These are phyloP conservation scores for Coniella lustricola DNA, from an alignment of 2,329 filamentous ascomycete species.

Conservation along the genomic window DNA sequence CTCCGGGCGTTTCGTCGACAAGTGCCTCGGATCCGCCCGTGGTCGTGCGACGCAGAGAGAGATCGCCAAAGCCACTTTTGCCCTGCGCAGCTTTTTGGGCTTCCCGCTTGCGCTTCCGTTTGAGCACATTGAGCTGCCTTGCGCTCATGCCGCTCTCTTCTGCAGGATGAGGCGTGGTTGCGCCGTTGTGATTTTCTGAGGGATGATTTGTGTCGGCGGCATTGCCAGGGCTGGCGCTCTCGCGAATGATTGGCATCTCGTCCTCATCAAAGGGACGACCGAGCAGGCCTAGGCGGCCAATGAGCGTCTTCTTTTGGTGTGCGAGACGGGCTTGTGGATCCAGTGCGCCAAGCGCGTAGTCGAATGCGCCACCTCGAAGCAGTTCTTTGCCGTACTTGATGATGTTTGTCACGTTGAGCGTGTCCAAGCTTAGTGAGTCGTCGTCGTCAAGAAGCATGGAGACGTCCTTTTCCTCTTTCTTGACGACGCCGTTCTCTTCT, in stretches of 20 bases:
- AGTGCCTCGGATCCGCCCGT: conserved; percentile 55
- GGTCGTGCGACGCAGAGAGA: conserved; percentile 61
- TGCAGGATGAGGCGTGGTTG: conserved; percentile 32
- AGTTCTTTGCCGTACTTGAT: conserved; percentile 78
- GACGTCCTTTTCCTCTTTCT: conserved; percentile 36
- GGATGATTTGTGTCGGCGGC: conserved; percentile 33
- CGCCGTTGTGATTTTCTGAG: conserved; percentile 27
- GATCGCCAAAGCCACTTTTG: conserved; percentile 83
- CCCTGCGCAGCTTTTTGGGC: conserved; percentile 78
- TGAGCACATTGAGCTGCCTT: conserved; percentile 87
- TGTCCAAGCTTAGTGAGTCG: conserved; percentile 63
- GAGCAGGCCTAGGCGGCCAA: conserved; percentile 72
- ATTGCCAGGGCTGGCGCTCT: conserved; percentile 44
- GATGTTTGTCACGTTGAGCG: conserved; percentile 71
- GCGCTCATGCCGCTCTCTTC: conserved; percentile 77
- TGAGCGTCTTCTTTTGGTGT: conserved; percentile 84
- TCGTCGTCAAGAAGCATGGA: conserved; percentile 44
- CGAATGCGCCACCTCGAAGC: conserved; percentile 77
- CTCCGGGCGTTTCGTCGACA: conserved; percentile 50
- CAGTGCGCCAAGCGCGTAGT: conserved; percentile 74
- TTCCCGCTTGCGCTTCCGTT: conserved; percentile 87
- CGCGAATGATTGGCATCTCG: conserved; percentile 58
- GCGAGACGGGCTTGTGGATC: conserved; percentile 74
- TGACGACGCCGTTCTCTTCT: conserved; percentile 34
- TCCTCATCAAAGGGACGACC: conserved; percentile 83